Conservation (phyloP, 129 eudicot species). For the Erigeron canadensis region DNA sequence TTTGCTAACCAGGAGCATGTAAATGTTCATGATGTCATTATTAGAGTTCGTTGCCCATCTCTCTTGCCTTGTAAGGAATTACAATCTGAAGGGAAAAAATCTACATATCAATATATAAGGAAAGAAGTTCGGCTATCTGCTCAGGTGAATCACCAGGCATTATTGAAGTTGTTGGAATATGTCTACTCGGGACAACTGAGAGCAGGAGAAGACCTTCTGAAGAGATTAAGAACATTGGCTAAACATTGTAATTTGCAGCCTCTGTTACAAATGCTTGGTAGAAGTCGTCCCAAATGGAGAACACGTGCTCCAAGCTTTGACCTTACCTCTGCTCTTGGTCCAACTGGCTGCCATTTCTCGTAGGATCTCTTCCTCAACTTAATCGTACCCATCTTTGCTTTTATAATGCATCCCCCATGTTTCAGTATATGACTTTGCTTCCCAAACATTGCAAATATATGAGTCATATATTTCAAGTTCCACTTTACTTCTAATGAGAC, state of each 20-base stretch:
- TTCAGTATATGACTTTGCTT: background rate
- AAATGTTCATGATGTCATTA: conserved; percentile 62
- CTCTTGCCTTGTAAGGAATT: conserved; percentile 50
- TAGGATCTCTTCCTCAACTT: conserved; percentile 36
- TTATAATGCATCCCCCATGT: conserved; percentile 3
- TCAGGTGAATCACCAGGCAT: conserved; percentile 60
- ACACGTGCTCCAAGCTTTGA: conserved; percentile 57
- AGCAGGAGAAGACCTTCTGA: conserved; percentile 54
- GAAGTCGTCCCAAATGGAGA: conserved; percentile 71
- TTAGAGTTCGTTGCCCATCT: conserved; percentile 67
- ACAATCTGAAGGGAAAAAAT: conserved; percentile 26
- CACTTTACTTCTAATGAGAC: background rate
- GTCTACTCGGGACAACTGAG: conserved; percentile 68
- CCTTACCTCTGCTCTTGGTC: conserved; percentile 67
- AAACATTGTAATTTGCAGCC: conserved; percentile 69
- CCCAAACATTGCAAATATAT: background rate
- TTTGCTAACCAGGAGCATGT: conserved; percentile 52
- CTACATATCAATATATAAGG: conserved; percentile 18
- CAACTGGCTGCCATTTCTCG: conserved; percentile 59
- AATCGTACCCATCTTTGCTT: background rate
- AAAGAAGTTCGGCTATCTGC: conserved; percentile 60
- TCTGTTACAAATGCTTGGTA: conserved; percentile 51
- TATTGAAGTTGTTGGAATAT: conserved; percentile 67
- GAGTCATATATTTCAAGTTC: background rate
- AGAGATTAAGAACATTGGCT: conserved; percentile 63